phyloP scores from a whole-genome alignment of 371 early-diverging fungal species.

The Mucor circinelloides region DNA sequence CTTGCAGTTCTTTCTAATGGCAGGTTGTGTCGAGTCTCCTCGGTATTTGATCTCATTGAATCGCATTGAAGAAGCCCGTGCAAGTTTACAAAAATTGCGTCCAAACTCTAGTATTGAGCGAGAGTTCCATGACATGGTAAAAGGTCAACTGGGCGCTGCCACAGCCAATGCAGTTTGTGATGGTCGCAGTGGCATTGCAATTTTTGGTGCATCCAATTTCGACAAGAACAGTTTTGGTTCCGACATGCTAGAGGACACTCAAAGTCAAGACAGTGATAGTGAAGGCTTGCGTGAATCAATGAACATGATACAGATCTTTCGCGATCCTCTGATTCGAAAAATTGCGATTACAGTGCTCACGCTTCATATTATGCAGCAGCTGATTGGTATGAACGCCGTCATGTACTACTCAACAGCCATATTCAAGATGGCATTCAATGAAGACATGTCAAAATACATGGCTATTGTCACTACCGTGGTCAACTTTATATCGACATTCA shows the following conservation, averaged over 20 bases:
- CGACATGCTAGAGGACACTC: neutral
- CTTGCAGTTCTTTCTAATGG: slow-evolving; percentile 68
- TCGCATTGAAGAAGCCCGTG: slow-evolving; percentile 17
- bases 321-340: slow-evolving; percentile 49
- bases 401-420: slow-evolving; percentile 78
- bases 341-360: slow-evolving; percentile 53
- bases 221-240: neutral
- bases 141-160: slow-evolving; percentile 9
- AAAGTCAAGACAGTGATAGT: neutral
- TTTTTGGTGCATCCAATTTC: neutral
- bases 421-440: slow-evolving; percentile 48
- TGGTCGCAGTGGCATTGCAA: slow-evolving; percentile 82
- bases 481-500: slow-evolving; percentile 60
- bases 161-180: slow-evolving; percentile 93
- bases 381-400: slow-evolving; percentile 86
- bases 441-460: slow-evolving; percentile 56
- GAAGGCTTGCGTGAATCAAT: slow-evolving; percentile 19
- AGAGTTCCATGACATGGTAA: slow-evolving; percentile 64
- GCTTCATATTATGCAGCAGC: slow-evolving; percentile 69
- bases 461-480: slow-evolving; percentile 62
- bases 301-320: slow-evolving; percentile 42
- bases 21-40: slow-evolving; percentile 76
- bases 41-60: slow-evolving; percentile 28
- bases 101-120: slow-evolving; percentile 48
- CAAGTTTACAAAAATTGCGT: slow-evolving; percentile 56